Evolutionary conservation across 2,329 filamentous ascomycete species (phyloP).

Genomic region (Phyllosticta paracitricarpa): DNA sequence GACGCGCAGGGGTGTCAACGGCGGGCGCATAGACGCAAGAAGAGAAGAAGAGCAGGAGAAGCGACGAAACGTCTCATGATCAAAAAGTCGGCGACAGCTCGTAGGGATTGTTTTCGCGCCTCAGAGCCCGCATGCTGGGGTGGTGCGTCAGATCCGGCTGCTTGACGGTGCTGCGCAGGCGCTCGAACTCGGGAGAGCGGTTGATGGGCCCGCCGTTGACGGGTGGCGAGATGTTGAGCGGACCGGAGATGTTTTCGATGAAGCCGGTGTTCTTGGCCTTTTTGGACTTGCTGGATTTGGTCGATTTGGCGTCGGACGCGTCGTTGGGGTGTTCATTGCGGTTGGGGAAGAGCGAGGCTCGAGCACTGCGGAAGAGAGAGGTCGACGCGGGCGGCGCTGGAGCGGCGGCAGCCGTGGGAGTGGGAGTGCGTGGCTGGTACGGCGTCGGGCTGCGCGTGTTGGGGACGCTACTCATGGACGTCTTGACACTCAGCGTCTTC

Average conservation of each 20-base stretch:
- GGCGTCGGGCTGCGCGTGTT: background rate
- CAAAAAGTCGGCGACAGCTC: slow-evolving; percentile 7
- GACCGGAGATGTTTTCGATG: slow-evolving; percentile 45
- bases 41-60: background rate
- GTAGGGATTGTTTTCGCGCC: slow-evolving; percentile 4
- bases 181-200: slow-evolving; percentile 42
- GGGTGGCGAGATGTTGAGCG: slow-evolving; percentile 30
- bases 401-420: background rate
- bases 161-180: slow-evolving; percentile 30
- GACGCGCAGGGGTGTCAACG: background rate
- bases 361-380: slow-evolving; percentile 23
- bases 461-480: slow-evolving; percentile 23
- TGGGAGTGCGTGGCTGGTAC: slow-evolving; percentile 15
- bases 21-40: background rate
- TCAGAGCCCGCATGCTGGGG: slow-evolving; percentile 22
- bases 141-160: slow-evolving; percentile 49
- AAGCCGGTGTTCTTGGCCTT: slow-evolving; percentile 27
- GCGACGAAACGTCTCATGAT: background rate
- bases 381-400: slow-evolving; percentile 16
- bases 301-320: slow-evolving; percentile 13
- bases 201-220: slow-evolving; percentile 24
- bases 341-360: slow-evolving; percentile 35
- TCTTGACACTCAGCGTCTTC: slow-evolving; percentile 26
- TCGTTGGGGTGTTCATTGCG: slow-evolving; percentile 28
- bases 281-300: slow-evolving; percentile 21